A percentile compares a stretch with the other conserved stretches of the same genome.
Evolutionary conservation across 768 basidiomycete species (phyloP).

Genomic region (Psilocybe sp.): DNA sequence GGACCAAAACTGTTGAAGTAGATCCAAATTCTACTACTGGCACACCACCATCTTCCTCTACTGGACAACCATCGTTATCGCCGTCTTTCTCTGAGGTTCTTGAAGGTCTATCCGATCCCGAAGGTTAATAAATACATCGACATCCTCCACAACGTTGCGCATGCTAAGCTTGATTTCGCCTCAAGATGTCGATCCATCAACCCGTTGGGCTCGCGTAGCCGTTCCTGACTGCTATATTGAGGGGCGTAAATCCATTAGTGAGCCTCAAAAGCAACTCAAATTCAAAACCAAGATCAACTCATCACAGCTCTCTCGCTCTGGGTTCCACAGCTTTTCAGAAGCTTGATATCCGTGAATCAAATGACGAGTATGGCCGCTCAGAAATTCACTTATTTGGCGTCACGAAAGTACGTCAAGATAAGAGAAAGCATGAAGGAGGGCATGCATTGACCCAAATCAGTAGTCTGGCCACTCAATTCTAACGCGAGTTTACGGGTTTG

Average conservation of each 20-base stretch:
- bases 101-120: constrained; percentile 2
- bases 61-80: no score
- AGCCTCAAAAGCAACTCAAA: neutral
- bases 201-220: constrained; percentile 7
- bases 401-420: constrained; percentile 17
- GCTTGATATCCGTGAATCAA: constrained; percentile 20
- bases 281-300: neutral
- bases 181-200: neutral
- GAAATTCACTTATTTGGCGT: constrained; percentile 24
- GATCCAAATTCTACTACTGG: constrained; percentile 9
- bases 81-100: constrained; percentile 16
- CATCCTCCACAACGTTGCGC: no score
- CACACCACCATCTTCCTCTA: no score
- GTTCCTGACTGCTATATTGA: neutral
- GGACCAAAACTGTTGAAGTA: neutral
- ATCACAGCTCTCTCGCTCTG: no score
- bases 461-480: constrained; percentile 85
- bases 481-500: constrained; percentile 73
- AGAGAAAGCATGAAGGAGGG: neutral
- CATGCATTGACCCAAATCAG: neutral
- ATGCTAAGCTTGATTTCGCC: no score
- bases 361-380: constrained; percentile 6
- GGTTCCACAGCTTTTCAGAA: constrained; percentile 23
- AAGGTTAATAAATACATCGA: no score
- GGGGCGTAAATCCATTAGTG: constrained; percentile 13